A percentile compares a stretch with the other conserved stretches of the same genome.
Conservation (phyloP, 768 basidiomycete genomes). For the Fistulinella prunicolor region DNA sequence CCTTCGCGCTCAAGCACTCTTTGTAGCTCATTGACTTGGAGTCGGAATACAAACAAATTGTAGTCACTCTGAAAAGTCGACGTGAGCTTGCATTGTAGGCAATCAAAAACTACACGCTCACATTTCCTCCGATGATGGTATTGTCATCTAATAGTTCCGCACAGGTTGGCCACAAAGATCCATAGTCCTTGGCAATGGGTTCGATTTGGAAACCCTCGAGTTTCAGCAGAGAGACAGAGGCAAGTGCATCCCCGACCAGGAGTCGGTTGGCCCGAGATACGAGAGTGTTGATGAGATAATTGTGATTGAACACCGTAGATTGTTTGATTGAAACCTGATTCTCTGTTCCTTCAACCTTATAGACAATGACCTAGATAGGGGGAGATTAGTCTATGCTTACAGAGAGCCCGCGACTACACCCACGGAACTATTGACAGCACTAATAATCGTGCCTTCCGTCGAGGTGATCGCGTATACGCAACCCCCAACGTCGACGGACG, state of each 20-base stretch:
- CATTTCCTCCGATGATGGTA: slow-evolving; percentile 72
- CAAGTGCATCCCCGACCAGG: slow-evolving; percentile 76
- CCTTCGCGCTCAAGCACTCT: slow-evolving; percentile 61
- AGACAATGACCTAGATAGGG: slow-evolving; percentile 44
- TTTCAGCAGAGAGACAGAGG: slow-evolving; percentile 70
- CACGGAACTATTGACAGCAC: slow-evolving; percentile 76
- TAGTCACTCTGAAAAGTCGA: slow-evolving; percentile 51
- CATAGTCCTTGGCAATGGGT: slow-evolving; percentile 69
- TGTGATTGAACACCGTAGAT: slow-evolving; percentile 71
- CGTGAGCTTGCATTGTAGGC: slow-evolving; percentile 7
- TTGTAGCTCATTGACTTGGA: slow-evolving; percentile 43
- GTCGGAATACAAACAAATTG: slow-evolving; percentile 63
- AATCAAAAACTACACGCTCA: slow-evolving; percentile 39
- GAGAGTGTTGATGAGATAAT: slow-evolving; percentile 72
- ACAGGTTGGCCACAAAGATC: slow-evolving; percentile 68
- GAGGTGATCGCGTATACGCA: slow-evolving; percentile 65
- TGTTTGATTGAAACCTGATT: slow-evolving; percentile 33
- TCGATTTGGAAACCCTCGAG: slow-evolving; percentile 43
- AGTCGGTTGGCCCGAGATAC: slow-evolving; percentile 52
- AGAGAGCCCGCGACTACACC: slow-evolving; percentile 21
- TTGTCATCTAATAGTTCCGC: slow-evolving; percentile 55
- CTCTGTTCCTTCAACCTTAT: slow-evolving; percentile 37
- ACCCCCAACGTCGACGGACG: slow-evolving; percentile 51
- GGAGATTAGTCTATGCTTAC: not conserved
- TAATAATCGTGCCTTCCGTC: slow-evolving; percentile 52